Evolutionary conservation across 495 filamentous ascomycete species (phyloP).

Genomic region (Aspergillus affinis): DNA sequence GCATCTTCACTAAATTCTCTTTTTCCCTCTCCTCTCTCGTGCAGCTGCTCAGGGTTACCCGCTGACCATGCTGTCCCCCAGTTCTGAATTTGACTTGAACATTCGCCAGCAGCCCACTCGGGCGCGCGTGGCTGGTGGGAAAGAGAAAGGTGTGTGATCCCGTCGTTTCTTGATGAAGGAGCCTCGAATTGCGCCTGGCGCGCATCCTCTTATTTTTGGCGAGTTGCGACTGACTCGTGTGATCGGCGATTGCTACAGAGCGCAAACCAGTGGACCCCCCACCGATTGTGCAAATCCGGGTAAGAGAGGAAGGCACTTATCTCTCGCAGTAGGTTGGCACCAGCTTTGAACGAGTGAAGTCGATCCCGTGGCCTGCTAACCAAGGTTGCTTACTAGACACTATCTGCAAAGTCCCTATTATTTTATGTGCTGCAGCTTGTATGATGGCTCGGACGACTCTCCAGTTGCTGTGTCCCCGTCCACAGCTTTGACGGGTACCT

Average conservation of each 20-base stretch:
- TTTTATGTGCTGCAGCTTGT: conserved; percentile 75
- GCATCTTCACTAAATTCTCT: conserved; percentile 3
- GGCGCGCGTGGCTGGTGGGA: conserved; percentile 68
- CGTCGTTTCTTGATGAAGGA: conserved; percentile 3
- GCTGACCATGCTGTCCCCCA: conserved; percentile 47
- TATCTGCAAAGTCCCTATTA: conserved; percentile 76
- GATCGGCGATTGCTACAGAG: conserved; percentile 64
- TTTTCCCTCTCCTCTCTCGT: conserved; percentile 31
- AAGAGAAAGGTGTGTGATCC: conserved; percentile 61
- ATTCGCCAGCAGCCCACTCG: conserved; percentile 67
- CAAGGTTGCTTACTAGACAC: conserved; percentile 46
- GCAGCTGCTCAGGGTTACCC: conserved; percentile 30
- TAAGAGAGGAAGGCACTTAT: conserved; percentile 65
- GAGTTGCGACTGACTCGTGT: conserved; percentile 9
- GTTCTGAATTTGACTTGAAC: conserved; percentile 59
- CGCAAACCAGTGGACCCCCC: conserved; percentile 95
- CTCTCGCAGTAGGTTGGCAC: conserved; percentile 62
- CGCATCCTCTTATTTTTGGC: conserved; percentile 11
- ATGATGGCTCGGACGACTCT: conserved; percentile 61
- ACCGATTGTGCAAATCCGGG: conserved; percentile 81
- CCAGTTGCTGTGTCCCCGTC: conserved; percentile 51
- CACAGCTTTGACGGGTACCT: conserved; percentile 70
- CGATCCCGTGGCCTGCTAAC: conserved; percentile 6
- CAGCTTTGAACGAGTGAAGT: neutral
- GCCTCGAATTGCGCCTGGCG: conserved; percentile 1